phyloP scores from a whole-genome alignment of 768 basidiomycete genomes.

The Boletus pseudopeckii region DNA sequence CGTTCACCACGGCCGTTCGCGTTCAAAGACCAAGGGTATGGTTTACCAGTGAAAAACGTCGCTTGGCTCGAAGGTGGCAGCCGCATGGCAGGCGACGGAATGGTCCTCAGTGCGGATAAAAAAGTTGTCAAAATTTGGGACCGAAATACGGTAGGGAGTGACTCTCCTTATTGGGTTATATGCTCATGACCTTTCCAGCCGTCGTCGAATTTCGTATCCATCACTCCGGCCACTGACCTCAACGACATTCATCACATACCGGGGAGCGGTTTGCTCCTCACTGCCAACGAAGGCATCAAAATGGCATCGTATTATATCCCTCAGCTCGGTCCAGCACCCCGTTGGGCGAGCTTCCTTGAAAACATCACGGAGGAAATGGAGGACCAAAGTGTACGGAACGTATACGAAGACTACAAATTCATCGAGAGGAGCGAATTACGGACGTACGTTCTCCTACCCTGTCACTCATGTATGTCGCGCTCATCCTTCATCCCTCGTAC shows the following conservation, averaged over 20 bases:
- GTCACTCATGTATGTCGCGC: background rate
- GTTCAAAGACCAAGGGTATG: conserved; percentile 95
- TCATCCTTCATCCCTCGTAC: conserved; percentile 1
- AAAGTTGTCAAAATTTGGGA: conserved; percentile 99
- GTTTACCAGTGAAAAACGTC: conserved; percentile 80
- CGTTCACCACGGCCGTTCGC: conserved; percentile 81
- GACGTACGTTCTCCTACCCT: conserved; percentile 51
- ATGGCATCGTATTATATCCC: conserved; percentile 95
- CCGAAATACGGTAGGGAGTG: conserved; percentile 61
- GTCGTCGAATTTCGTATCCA: conserved; percentile 81
- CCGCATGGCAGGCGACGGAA: conserved; percentile 79
- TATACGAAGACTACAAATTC: conserved; percentile 98
- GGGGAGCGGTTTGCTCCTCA: conserved; percentile 83
- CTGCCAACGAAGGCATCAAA: conserved; percentile 95
- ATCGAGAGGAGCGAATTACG: conserved; percentile 83
- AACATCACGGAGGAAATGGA: conserved; percentile 99
- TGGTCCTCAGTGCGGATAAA: conserved; percentile 90
- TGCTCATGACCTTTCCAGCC: conserved; percentile 48
- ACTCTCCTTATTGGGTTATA: background rate
- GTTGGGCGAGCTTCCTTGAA: conserved; percentile 97
- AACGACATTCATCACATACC: conserved; percentile 91
- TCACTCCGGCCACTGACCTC: conserved; percentile 86
- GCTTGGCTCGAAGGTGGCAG: conserved; percentile 87
- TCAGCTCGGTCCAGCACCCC: conserved; percentile 92
- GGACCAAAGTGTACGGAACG: conserved; percentile 70